phyloP scores from a whole-genome alignment of 352 stramenopile genomes.

The Globisporangium orthogonon region DNA sequence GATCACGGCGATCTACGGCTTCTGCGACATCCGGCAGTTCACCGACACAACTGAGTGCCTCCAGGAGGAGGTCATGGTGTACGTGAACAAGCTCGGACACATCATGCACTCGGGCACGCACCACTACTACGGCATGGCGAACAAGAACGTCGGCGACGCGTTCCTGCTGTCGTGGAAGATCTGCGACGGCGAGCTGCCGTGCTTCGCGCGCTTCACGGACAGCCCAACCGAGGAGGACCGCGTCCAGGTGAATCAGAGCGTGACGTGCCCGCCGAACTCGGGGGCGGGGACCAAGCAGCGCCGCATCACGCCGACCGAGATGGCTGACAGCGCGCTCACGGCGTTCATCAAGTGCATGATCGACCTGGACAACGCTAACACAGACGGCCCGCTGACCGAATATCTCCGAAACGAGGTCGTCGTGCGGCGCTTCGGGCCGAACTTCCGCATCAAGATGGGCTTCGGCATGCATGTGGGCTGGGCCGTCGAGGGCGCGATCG shows the following conservation, averaged over 20 bases:
- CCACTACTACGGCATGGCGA: slow-evolving; percentile 84
- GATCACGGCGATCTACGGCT: slow-evolving; percentile 92
- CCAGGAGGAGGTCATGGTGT: slow-evolving; percentile 90
- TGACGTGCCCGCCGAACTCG: slow-evolving; percentile 60
- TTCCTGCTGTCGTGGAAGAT: slow-evolving; percentile 95
- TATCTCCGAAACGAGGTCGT: slow-evolving; percentile 66
- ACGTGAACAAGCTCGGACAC: slow-evolving; percentile 88
- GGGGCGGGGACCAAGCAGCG: slow-evolving; percentile 56
- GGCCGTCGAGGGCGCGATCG: slow-evolving; percentile 95
- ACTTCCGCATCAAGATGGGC: slow-evolving; percentile 88
- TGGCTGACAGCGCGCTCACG: slow-evolving; percentile 92
- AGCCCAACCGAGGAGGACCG: slow-evolving; percentile 67
- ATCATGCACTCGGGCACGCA: slow-evolving; percentile 87
- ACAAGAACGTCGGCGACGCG: slow-evolving; percentile 89
- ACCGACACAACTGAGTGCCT: slow-evolving; percentile 88
- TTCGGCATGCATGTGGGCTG: slow-evolving; percentile 96
- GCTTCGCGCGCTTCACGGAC: slow-evolving; percentile 80
- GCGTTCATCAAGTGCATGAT: slow-evolving; percentile 95
- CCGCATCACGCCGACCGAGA: slow-evolving; percentile 78
- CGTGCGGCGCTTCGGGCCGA: slow-evolving; percentile 75
- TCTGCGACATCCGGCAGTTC: slow-evolving; percentile 94
- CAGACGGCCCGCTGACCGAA: slow-evolving; percentile 60
- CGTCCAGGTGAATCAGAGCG: slow-evolving; percentile 59
- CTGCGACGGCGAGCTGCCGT: slow-evolving; percentile 71
- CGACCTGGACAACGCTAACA: slow-evolving; percentile 80